Percentiles rank a stretch among this genome's conserved stretches.
Conservation (phyloP, 2,329 filamentous ascomycete genomes). For the Aschersonia sp. region DNA sequence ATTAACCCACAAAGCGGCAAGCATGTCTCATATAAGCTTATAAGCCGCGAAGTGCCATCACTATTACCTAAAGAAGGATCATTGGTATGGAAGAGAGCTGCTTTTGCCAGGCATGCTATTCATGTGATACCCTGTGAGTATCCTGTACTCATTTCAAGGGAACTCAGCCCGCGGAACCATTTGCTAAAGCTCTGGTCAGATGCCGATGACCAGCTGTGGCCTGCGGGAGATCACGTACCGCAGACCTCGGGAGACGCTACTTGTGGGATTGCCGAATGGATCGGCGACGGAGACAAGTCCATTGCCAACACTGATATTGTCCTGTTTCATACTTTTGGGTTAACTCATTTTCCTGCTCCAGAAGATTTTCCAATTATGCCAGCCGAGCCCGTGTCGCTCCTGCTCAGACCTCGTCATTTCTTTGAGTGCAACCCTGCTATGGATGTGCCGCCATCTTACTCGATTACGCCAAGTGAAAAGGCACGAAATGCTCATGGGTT, state of each 20-base stretch:
- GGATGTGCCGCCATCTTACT: conserved; percentile 51
- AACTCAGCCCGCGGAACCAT: neutral
- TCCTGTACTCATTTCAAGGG: neutral
- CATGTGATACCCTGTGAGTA: conserved; percentile 66
- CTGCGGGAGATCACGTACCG: conserved; percentile 74
- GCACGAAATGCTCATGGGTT: neutral
- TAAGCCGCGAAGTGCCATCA: conserved; percentile 67
- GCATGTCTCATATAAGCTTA: conserved; percentile 75
- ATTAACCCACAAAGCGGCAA: conserved; percentile 79
- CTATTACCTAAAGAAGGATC: conserved; percentile 69
- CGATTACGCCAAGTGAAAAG: neutral
- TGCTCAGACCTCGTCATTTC: conserved; percentile 70
- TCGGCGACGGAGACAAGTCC: conserved; percentile 50
- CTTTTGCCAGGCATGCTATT: conserved; percentile 74
- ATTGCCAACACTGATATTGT: conserved; percentile 78
- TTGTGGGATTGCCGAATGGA: conserved; percentile 60
- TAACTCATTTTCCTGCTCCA: conserved; percentile 77
- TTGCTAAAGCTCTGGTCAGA: conserved; percentile 30
- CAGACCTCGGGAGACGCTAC: conserved; percentile 74
- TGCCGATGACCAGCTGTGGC: conserved; percentile 66
- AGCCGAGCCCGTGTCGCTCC: conserved; percentile 66
- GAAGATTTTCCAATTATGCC: conserved; percentile 94
- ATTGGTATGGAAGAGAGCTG: conserved; percentile 79
- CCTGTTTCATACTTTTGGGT: conserved; percentile 85
- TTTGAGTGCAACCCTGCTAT: conserved; percentile 66